These are phyloP conservation scores for Haberlea rhodopensis DNA, from an alignment of 257 asterid species.

Conservation along the genomic window DNA sequence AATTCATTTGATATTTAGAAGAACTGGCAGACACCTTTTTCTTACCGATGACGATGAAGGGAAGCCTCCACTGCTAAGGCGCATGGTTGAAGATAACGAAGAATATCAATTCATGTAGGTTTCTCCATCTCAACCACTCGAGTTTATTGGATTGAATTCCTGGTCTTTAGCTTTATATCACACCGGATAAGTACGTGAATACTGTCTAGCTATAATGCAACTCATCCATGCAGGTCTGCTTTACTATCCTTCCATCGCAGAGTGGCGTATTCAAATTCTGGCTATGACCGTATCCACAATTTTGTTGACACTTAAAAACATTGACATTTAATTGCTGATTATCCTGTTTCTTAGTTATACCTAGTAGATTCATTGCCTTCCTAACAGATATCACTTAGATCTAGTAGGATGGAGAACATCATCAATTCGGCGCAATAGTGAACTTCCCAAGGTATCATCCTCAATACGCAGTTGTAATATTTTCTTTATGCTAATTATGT, in stretches of 20 bases:
- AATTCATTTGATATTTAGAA: constrained; percentile 87
- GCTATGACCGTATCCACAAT: constrained; percentile 88
- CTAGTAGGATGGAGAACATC: constrained; percentile 99
- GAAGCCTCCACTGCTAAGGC: constrained; percentile 81
- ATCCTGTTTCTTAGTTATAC: background rate
- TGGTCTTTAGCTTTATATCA: constrained; percentile 12
- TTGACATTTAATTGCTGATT: constrained; percentile 18
- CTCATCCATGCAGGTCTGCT: constrained; percentile 72
- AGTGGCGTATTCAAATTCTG: constrained; percentile 89
- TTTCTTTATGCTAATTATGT: constrained; percentile 7
- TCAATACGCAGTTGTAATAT: constrained; percentile 13
- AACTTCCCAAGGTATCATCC: constrained; percentile 75
- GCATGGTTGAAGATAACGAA: constrained; percentile 75
- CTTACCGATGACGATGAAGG: constrained; percentile 77
- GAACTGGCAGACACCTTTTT: constrained; percentile 96
- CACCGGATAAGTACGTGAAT: constrained; percentile 1
- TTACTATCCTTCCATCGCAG: constrained; percentile 78
- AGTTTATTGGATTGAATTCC: constrained; percentile 21
- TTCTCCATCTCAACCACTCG: background rate
- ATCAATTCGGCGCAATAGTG: constrained; percentile 82
- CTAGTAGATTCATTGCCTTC: constrained; percentile 32
- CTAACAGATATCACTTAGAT: constrained; percentile 48
- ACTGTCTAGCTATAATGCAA: constrained; percentile 13
- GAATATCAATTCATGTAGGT: constrained; percentile 67
- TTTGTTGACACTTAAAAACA: background rate